Conservation (phyloP, 768 basidiomycete species). For the Rhizopogon vinicolor region DNA sequence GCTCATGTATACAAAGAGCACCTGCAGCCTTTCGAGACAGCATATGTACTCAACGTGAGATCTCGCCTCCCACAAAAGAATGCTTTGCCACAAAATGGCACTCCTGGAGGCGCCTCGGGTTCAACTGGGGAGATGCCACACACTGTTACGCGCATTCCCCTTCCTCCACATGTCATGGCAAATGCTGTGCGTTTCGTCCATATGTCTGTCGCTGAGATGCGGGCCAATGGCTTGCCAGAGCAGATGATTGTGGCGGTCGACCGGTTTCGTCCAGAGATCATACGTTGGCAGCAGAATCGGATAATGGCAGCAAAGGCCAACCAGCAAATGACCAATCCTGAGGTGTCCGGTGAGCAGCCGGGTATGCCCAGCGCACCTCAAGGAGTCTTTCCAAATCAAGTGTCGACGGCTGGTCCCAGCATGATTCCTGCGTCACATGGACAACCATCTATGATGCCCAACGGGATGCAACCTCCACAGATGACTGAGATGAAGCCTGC, state of each 20-base stretch:
- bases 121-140: neutral
- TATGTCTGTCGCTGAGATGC: constrained; percentile 46
- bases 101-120: constrained; percentile 1
- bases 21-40: constrained; percentile 51
- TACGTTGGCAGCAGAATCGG: constrained; percentile 20
- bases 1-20: constrained; percentile 57
- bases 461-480: neutral
- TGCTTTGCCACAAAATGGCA: constrained; percentile 10
- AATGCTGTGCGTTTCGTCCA: constrained; percentile 45
- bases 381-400: constrained; percentile 4
- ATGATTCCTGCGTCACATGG: neutral
- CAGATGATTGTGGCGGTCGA: constrained; percentile 55
- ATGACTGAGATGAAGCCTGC: neutral
- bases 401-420: neutral
- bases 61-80: constrained; percentile 15
- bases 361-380: constrained; percentile 5
- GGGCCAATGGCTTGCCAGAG: constrained; percentile 43
- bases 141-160: neutral
- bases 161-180: constrained; percentile 33
- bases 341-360: constrained; percentile 7
- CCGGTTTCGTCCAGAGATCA: constrained; percentile 34
- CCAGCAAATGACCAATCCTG: neutral
- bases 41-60: constrained; percentile 41
- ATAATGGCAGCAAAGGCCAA: neutral
- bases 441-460: neutral